A percentile compares a stretch with the other conserved stretches of the same genome.
Conservation (phyloP, 163 green algal species). For the Volvox carteri region DNA sequence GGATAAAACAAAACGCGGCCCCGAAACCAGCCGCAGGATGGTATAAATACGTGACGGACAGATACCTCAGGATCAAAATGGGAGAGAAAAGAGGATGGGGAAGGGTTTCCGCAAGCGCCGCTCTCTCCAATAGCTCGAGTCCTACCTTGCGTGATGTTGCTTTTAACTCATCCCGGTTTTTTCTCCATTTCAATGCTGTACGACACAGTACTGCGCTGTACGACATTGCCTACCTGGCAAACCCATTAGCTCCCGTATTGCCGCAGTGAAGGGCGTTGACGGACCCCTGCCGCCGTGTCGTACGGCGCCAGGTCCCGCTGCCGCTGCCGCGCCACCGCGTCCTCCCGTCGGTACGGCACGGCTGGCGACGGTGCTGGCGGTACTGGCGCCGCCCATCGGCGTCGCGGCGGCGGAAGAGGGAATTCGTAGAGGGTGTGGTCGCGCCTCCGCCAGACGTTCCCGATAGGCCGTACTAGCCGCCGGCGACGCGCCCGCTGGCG, state of each 20-base stretch:
- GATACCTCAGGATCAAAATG: too few species aligned
- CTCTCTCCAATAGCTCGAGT: too few species aligned
- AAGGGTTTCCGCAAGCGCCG: too few species aligned
- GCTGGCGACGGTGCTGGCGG: constrained; percentile 44
- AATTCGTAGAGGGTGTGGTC: constrained; percentile 38
- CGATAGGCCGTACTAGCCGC: neutral
- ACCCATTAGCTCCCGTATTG: constrained; percentile 65
- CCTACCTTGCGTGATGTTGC: too few species aligned
- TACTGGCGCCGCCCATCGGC: constrained; percentile 37
- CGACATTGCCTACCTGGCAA: constrained; percentile 44
- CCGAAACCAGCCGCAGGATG: too few species aligned
- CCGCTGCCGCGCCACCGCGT: neutral
- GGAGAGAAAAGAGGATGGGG: too few species aligned
- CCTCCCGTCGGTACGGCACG: constrained; percentile 45
- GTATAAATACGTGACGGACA: too few species aligned
- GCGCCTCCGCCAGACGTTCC: constrained; percentile 23
- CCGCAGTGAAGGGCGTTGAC: constrained; percentile 61
- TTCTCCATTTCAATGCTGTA: too few species aligned
- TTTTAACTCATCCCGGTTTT: too few species aligned
- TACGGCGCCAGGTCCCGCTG: neutral
- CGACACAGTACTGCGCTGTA: too few species aligned
- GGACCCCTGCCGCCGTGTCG: constrained; percentile 32
- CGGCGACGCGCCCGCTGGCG: neutral
- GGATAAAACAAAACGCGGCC: too few species aligned
- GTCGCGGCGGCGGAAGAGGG: constrained; percentile 50